phyloP scores from a whole-genome alignment of 495 filamentous ascomycete genomes.

The Lepidopterella palustris region DNA sequence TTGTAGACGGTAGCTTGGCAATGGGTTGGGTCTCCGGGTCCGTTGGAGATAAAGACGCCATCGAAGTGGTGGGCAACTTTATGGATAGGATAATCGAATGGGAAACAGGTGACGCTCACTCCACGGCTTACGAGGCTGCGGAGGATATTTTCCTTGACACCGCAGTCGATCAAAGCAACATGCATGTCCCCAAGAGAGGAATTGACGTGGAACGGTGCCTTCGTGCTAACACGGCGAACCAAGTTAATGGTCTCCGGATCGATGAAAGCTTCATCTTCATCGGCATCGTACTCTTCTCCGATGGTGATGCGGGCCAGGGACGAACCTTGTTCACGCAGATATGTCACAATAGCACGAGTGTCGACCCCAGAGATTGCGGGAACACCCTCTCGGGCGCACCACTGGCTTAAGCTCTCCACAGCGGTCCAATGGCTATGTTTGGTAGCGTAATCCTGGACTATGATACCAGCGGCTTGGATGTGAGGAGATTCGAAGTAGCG shows the following conservation, averaged over 20 bases:
- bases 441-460: constrained; percentile 88
- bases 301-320: constrained; percentile 92
- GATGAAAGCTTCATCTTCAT: constrained; percentile 92
- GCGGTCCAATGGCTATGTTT: constrained; percentile 98
- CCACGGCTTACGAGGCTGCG: constrained; percentile 85
- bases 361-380: constrained; percentile 96
- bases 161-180: constrained; percentile 92
- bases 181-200: constrained; percentile 74
- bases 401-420: constrained; percentile 83
- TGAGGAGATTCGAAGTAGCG: constrained; percentile 95
- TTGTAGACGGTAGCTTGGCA: constrained; percentile 90
- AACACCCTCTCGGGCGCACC: constrained; percentile 93
- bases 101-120: constrained; percentile 83
- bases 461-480: constrained; percentile 91
- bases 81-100: constrained; percentile 94
- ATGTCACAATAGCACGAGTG: constrained; percentile 91
- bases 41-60: constrained; percentile 96
- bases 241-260: constrained; percentile 96
- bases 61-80: constrained; percentile 97
- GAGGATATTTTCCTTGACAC: constrained; percentile 99
- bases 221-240: constrained; percentile 91
- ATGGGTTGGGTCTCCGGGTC: constrained; percentile 95
- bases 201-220: constrained; percentile 90
- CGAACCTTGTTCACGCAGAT: constrained; percentile 89
- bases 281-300: constrained; percentile 96